These are phyloP conservation scores for Phytophthora brassicae DNA, from an alignment of 352 stramenopile genomes.

Conservation along the genomic window DNA sequence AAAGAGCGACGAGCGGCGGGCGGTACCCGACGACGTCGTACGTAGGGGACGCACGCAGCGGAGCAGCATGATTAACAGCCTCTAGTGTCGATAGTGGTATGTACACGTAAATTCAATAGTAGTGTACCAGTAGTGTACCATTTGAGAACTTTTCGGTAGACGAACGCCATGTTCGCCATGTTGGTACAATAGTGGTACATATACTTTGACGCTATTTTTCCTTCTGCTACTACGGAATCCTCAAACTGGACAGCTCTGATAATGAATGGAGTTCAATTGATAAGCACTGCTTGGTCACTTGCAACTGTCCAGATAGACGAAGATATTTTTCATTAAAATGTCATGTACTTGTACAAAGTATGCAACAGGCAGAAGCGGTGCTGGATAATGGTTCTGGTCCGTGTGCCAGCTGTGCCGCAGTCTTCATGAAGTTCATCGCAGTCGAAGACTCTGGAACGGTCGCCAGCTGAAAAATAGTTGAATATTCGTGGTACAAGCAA, in stretches of 20 bases:
- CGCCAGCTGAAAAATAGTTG: conserved; percentile 17
- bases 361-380: conserved; percentile 7
- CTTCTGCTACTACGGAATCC: conserved; percentile 21
- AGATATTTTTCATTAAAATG: too few species aligned
- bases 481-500: too few species aligned
- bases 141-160: neutral
- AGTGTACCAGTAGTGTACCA: conserved; percentile 2
- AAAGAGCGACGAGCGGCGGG: conserved; percentile 19
- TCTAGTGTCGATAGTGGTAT: conserved; percentile 2
- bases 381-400: conserved; percentile 14
- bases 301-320: conserved; percentile 10
- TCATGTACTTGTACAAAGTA: too few species aligned
- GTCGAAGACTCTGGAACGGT: neutral
- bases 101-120: conserved; percentile 1
- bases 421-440: conserved; percentile 5
- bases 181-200: too few species aligned
- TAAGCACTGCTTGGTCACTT: neutral
- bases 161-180: neutral
- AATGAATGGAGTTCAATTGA: neutral
- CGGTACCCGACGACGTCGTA: neutral
- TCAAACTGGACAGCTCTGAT: conserved; percentile 4
- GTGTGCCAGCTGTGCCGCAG: conserved; percentile 2
- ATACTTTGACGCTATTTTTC: too few species aligned
- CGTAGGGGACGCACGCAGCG: conserved; percentile 25
- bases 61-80: conserved; percentile 33